Evolutionary conservation across 495 filamentous ascomycete genomes (phyloP), one percentile per base, ranked within the genome.

Genomic region (Amniculicola lignicola): DNA sequence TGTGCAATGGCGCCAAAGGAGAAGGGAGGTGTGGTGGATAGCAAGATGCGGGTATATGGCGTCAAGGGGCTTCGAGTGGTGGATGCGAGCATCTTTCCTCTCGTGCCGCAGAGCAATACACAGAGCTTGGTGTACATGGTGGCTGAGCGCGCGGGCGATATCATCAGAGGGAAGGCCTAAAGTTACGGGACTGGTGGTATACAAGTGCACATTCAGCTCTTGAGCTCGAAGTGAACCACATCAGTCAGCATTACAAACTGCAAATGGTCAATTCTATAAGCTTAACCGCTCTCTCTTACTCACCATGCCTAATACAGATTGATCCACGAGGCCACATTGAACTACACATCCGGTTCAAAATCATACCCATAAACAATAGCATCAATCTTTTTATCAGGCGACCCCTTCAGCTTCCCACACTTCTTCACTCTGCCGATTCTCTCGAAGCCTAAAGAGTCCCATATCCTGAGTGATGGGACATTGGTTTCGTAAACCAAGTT

Each of bases 1-100:
- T 54, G 46, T 40, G 61, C 59, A 7, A 67, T 57, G 59, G 56
- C 61, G 41, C 57, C 44, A 1, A 38, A 43, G 35, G 59, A 64
- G 15, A 44, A 22, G 9, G 63, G 51, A 15, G 50, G 53, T 3
- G 61, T 64, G 18, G 53, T 67, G 25, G 59, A 62, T 50, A 37
- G 35, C n/a, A 28, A 49, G 5, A 43, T 67, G 19, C 18, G 27
- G 25, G 62, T 65, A 14, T 51, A 54, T 25, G 65, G 65, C 0
- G 47, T 54, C 18, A 31, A 60, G 16, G 37, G 38, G 3, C 24
- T 67, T 38, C 48, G 65, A 23, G 59, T 67, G 16, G 58, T 59
- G 23, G 65, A 67, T 61, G 57, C 61, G 24, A 55, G 38, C 22
- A 36, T 63, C 15, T 25, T 64, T 28, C 64, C 57, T 12, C 27